These are phyloP conservation scores for Oxytropis ochrocephala DNA, from an alignment of 306 rosid species.

Conservation along the genomic window DNA sequence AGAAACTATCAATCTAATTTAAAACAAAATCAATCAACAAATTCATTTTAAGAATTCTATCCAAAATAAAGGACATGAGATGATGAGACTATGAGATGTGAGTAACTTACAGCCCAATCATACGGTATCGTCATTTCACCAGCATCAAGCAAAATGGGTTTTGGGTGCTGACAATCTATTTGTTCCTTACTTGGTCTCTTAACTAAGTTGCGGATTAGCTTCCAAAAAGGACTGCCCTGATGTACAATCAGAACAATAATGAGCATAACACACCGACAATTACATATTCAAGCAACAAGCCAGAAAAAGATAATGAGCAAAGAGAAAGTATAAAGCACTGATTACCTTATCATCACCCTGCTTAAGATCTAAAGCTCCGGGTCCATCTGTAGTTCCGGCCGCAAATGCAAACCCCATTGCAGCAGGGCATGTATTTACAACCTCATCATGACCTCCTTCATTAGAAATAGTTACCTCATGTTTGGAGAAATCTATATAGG, in stretches of 20 bases:
- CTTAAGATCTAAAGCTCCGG: slow-evolving; percentile 87
- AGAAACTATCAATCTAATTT: no score
- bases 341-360: slow-evolving; percentile 89
- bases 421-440: slow-evolving; percentile 82
- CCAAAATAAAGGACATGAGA: no score
- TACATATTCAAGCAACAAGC: neutral
- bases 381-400: slow-evolving; percentile 97
- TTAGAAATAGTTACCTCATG: slow-evolving; percentile 56
- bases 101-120: slow-evolving; percentile 90
- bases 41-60: no score
- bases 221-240: slow-evolving; percentile 92
- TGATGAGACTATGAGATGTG: neutral
- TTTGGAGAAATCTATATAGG: slow-evolving; percentile 71
- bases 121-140: slow-evolving; percentile 90
- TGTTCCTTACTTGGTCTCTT: slow-evolving; percentile 68
- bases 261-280: slow-evolving; percentile 11
- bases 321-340: neutral
- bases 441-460: slow-evolving; percentile 44
- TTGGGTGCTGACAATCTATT: slow-evolving; percentile 68
- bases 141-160: slow-evolving; percentile 90
- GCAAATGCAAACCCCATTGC: slow-evolving; percentile 96
- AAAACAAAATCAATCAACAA: no score
- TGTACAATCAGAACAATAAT: slow-evolving; percentile 19
- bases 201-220: slow-evolving; percentile 56
- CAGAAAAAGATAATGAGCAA: neutral